These are phyloP conservation scores for Fusarium staphyleae DNA, from an alignment of 2,329 filamentous ascomycete species.

Conservation along the genomic window DNA sequence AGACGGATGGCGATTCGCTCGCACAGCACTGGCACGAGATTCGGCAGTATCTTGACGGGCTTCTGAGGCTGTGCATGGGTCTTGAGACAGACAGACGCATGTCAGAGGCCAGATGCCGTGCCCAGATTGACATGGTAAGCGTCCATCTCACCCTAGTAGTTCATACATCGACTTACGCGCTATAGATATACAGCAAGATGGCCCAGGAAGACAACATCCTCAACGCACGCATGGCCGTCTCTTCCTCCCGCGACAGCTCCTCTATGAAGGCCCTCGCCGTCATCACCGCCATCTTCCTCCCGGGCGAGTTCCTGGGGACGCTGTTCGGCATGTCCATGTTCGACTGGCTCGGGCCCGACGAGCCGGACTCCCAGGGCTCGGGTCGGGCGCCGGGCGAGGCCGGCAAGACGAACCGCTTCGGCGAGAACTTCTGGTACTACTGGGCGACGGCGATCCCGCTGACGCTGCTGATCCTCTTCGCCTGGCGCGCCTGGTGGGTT, in stretches of 20 bases:
- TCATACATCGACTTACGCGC: slow-evolving; percentile 6
- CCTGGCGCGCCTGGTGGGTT: slow-evolving; percentile 58
- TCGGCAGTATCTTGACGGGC: slow-evolving; percentile 54
- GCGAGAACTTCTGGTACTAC: slow-evolving; percentile 55
- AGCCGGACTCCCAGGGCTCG: slow-evolving; percentile 36
- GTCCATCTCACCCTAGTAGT: background rate
- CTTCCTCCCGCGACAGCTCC: slow-evolving; percentile 52
- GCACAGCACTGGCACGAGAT: slow-evolving; percentile 56
- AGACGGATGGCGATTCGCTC: slow-evolving; percentile 41
- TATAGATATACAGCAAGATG: slow-evolving; percentile 57
- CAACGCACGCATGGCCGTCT: slow-evolving; percentile 51
- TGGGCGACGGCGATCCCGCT: slow-evolving; percentile 55
- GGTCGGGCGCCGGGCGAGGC: slow-evolving; percentile 1
- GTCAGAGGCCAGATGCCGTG: slow-evolving; percentile 55
- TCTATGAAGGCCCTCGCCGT: slow-evolving; percentile 58
- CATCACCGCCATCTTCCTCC: slow-evolving; percentile 57
- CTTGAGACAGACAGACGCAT: slow-evolving; percentile 56
- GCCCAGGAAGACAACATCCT: slow-evolving; percentile 58
- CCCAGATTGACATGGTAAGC: slow-evolving; percentile 55
- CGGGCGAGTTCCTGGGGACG: slow-evolving; percentile 55
- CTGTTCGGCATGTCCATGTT: slow-evolving; percentile 58
- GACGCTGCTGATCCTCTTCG: slow-evolving; percentile 51
- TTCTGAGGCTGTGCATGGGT: slow-evolving; percentile 53
- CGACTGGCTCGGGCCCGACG: slow-evolving; percentile 51
- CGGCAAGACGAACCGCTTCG: slow-evolving; percentile 41